Percentiles rank a stretch among this genome's conserved stretches.
phyloP scores from a whole-genome alignment of 2,329 filamentous ascomycete species.

The Drechslerella dactyloides region DNA sequence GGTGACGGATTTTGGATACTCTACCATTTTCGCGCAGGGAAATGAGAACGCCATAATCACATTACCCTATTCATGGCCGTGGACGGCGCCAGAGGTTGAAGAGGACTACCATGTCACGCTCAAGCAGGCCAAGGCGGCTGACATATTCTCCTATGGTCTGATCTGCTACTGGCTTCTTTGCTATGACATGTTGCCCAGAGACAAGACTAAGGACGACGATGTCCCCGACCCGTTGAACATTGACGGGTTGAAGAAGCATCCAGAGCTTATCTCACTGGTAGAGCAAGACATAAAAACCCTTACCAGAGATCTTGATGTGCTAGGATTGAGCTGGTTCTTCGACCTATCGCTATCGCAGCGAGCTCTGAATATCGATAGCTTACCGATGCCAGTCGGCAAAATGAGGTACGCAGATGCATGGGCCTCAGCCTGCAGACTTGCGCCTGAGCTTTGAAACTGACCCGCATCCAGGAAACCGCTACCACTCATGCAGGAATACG shows the following conservation, averaged over 20 bases:
- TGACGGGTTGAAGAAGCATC: constrained; percentile 3
- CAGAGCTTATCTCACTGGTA: neutral
- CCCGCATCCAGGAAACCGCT: constrained; percentile 1
- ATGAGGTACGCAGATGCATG: neutral
- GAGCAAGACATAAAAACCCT: constrained; percentile 3
- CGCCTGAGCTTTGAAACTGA: neutral
- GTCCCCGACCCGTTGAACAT: neutral
- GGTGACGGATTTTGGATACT: constrained; percentile 26
- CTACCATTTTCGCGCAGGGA: constrained; percentile 5
- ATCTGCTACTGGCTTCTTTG: constrained; percentile 23
- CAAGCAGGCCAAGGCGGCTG: constrained; percentile 10
- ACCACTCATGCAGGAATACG: constrained; percentile 18
- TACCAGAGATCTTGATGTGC: neutral
- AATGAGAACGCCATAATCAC: neutral
- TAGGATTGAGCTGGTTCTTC: constrained; percentile 13
- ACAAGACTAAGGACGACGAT: neutral
- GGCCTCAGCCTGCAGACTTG: neutral
- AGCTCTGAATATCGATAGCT: constrained; percentile 9
- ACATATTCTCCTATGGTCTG: constrained; percentile 24
- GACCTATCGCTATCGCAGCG: constrained; percentile 6
- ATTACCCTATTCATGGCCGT: constrained; percentile 16
- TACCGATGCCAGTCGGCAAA: constrained; percentile 1
- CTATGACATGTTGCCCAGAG: constrained; percentile 8
- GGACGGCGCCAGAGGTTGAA: constrained; percentile 21
- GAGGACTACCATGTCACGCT: constrained; percentile 1